Base-by-base conservation (phyloP, 495 filamentous ascomycete genomes). In the Penicillium cinerascens region DNA sequence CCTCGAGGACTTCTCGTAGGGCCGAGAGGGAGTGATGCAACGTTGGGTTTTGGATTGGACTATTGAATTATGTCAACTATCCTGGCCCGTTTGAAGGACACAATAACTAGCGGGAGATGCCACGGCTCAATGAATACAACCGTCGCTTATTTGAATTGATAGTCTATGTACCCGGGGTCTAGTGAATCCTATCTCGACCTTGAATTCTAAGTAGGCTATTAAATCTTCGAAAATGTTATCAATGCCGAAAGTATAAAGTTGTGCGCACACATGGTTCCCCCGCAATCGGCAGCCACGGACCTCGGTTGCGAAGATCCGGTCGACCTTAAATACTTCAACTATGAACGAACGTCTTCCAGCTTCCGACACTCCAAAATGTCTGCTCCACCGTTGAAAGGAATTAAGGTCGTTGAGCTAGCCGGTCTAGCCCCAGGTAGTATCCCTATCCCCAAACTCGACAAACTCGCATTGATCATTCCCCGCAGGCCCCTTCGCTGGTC, bases 331-430 rank as follows among this genome's bases (percentile, higher is more conserved):
- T 27, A 25, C 17, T 40, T 41, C 33, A 36, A 53, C 43, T 2
- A 39, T 39, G 25, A 10, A 40, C n/a, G 25, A 10, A 40, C n/a
- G 15, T 17, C 9, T 20, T 16, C 33, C 38, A 6, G 16, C 29
- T 42, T 21, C 18, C 23, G 15, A 10, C 10, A 23, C 41, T 2
- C 10, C 13, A 43, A 44, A 43, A 66, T 66, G 63, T 22, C 51
- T 42, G 42, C 52, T 37, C 55, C 60, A 10, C 89, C 91, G 10
- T 79, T 97, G 26, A 70, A 78, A 8, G 88, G 87, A 42, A 72
- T 93, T 52, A 85, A 86, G 49, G 91, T 95, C 50, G 79, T 97
- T 25, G 92, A 97, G 71, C 86, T 97, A 54, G 91, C 88, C 18
- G 90, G 92, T 11, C 77, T 97, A 40, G 92, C 92, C 41, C 91